Conservation (phyloP, 257 asterid genomes). For the Nicotiana tabacum region DNA sequence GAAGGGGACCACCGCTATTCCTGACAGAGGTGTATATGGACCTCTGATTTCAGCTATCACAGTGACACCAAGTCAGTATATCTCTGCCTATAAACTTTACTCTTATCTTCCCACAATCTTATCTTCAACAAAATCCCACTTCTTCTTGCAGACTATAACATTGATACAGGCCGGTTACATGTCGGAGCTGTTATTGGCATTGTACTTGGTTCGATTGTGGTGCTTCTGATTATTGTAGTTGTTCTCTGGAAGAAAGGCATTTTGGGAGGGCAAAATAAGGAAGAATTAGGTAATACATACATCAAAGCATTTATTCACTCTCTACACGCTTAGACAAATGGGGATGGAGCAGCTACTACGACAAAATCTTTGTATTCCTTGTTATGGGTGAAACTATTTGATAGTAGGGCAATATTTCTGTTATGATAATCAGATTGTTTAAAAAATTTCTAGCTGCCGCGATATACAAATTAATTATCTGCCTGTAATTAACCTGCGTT, state of each 20-base stretch:
- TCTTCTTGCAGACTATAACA: slow-evolving; percentile 46
- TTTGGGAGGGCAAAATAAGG: slow-evolving; percentile 40
- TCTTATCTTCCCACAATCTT: slow-evolving; percentile 8
- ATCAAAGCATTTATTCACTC: not conserved
- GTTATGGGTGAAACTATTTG: not conserved
- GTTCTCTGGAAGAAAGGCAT: slow-evolving; percentile 62
- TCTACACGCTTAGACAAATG: not conserved
- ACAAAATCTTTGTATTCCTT: not conserved
- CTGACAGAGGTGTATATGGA: slow-evolving; percentile 78
- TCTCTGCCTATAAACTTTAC: not conserved
- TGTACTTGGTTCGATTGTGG: slow-evolving; percentile 40
- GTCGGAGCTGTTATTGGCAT: slow-evolving; percentile 70
- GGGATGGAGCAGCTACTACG: not conserved
- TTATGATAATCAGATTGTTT: not conserved
- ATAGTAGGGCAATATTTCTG: not conserved
- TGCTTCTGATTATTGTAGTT: slow-evolving; percentile 30
- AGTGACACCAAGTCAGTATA: slow-evolving; percentile 68
- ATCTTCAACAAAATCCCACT: not conserved
- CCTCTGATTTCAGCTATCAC: slow-evolving; percentile 88
- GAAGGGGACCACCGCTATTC: slow-evolving; percentile 84
- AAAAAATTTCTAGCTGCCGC: not conserved
- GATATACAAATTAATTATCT: not conserved
- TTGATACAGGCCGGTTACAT: slow-evolving; percentile 41
- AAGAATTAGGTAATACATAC: slow-evolving; percentile 49
- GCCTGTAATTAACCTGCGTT: not conserved